Evolutionary conservation across 1,284 basidiomycete species (phyloP), one percentile per base, ranked within the genome.

Genomic region (Butyriboletus pseudospeciosus): DNA sequence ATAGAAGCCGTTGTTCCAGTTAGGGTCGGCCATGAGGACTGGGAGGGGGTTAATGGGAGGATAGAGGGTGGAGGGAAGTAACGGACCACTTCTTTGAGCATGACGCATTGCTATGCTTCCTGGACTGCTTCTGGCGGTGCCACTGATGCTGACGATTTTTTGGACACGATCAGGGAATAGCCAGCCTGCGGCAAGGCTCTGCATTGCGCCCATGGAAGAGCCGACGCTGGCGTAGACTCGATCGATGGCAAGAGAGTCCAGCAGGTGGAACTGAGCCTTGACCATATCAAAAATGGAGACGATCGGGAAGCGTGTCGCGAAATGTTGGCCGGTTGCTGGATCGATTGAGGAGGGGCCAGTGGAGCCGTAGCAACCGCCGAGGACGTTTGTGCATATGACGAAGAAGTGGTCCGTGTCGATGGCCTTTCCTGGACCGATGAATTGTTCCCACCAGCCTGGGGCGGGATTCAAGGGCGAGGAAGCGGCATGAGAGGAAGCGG

Each of bases 1-100:
- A 74, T 99, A 99, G 71, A 96, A 98, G 1, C 97, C 96, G 40
- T 94, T 86, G 62, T 99, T 99, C 97, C 96, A 99, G 63, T 99
- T 98, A 0, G 96, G 96, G 72, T 99, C 96, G 7, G 94, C 88
- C 96, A 99, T 99, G 51, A 99, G 82, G 13, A 99, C 96, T 94
- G 30, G 42, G 47, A n/a, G 55, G 52, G 52, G 28, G 59, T 58
- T 30, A 58, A 41, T 40, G 28, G 13, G 34, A 39, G 28, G 42
- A 50, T 7, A 16, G 25, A 12, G 2, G 2, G 55, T 28, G 45
- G 36, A 35, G 17, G 43, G 44, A 39, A 52, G 47, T 53, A 72
- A 30, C 87, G 65, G 64, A 92, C 92, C 92, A 73, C 91, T 95
- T 66, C 96, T 74, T 71, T 99, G 96, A 1, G 96, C 95, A 72